Percentiles rank a stretch among this genome's conserved stretches.
Conservation (phyloP, 2,329 filamentous ascomycete species). For the Aplosporella prunicola region DNA sequence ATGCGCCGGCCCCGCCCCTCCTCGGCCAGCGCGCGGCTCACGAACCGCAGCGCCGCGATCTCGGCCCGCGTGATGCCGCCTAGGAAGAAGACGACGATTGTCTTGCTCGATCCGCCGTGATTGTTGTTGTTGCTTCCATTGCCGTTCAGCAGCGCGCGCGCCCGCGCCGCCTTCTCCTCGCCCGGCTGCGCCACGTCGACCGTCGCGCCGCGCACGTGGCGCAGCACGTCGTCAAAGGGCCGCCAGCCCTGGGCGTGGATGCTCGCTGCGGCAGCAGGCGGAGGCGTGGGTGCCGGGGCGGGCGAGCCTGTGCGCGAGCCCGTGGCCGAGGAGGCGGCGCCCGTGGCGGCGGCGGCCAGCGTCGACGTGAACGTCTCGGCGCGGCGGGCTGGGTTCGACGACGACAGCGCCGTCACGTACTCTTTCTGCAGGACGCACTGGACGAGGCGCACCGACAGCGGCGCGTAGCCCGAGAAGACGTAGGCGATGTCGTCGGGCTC, state of each 20-base stretch:
- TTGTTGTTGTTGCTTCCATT: constrained; percentile 33
- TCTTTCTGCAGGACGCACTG: constrained; percentile 91
- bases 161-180: constrained; percentile 84
- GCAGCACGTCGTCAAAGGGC: constrained; percentile 85
- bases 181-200: constrained; percentile 90
- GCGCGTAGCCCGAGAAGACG: constrained; percentile 94
- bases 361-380: too few species aligned
- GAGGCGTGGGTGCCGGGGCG: too few species aligned
- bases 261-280: too few species aligned
- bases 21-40: constrained; percentile 66
- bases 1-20: constrained; percentile 59
- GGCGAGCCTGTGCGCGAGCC: too few species aligned
- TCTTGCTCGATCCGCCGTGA: constrained; percentile 42
- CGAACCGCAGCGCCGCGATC: constrained; percentile 85
- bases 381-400: constrained; percentile 54
- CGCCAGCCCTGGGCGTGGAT: constrained; percentile 72
- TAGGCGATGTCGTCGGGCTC: constrained; percentile 95
- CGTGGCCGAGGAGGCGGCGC: constrained; percentile 41
- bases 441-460: constrained; percentile 79
- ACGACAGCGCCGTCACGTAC: constrained; percentile 53
- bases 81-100: constrained; percentile 90
- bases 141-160: constrained; percentile 71
- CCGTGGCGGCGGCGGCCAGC: constrained; percentile 32
- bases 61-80: constrained; percentile 97
- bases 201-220: constrained; percentile 76